Conservation (phyloP, 176 grass and related monocot species). For the Raddia distichophylla region DNA sequence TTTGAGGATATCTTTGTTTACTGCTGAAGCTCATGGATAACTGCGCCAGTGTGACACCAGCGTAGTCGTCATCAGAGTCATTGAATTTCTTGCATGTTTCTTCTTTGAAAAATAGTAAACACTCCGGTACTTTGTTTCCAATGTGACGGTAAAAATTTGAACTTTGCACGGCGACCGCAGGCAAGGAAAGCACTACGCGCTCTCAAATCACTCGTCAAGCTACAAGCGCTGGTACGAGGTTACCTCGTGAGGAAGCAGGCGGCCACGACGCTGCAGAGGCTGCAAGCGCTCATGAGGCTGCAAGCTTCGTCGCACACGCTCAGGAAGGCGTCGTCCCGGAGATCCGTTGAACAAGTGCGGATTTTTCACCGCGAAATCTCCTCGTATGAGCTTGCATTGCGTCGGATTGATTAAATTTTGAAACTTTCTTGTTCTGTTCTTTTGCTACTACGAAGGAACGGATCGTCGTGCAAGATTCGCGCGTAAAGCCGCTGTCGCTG, state of each 20-base stretch:
- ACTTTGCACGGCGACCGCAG: conserved; percentile 36
- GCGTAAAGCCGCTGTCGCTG: background rate
- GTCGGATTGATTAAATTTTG: background rate
- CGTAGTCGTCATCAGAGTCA: conserved; percentile 26
- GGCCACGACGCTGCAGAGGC: conserved; percentile 58
- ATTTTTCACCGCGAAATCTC: background rate
- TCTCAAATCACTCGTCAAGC: conserved; percentile 80
- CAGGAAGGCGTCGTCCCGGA: conserved; percentile 34
- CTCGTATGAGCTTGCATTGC: background rate
- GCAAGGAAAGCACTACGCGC: conserved; percentile 87
- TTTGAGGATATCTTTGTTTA: conserved; percentile 35
- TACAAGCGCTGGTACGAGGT: conserved; percentile 84
- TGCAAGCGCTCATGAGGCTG: conserved; percentile 76
- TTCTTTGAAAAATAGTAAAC: background rate
- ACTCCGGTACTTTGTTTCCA: background rate
- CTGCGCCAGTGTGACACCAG: conserved; percentile 39
- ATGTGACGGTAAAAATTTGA: conserved; percentile 31
- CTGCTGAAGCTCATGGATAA: background rate
- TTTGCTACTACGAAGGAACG: conserved; percentile 49
- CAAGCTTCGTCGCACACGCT: conserved; percentile 43
- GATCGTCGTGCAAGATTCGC: conserved; percentile 3
- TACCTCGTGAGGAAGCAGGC: conserved; percentile 85
- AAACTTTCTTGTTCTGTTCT: background rate
- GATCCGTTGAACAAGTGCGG: conserved; percentile 47
- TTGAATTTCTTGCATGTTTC: background rate